These are phyloP conservation scores for Hypoxylon lenormandii DNA, from an alignment of 495 filamentous ascomycete genomes.

Conservation along the genomic window DNA sequence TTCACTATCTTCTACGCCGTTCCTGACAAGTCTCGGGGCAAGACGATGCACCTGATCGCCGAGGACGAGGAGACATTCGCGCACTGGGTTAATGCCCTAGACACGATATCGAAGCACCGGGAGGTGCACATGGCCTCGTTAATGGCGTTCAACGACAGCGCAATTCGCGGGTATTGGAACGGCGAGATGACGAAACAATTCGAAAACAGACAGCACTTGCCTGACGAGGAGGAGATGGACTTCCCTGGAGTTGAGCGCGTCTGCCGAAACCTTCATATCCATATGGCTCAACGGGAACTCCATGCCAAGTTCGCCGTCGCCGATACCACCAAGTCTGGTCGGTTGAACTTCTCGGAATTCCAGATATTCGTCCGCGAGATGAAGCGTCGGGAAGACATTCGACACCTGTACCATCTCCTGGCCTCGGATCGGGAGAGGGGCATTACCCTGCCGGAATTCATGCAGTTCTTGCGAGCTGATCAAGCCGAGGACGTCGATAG, in stretches of 20 bases:
- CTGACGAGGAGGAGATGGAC: conserved; percentile 77
- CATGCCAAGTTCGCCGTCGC: conserved; percentile 79
- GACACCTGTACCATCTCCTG: conserved; percentile 71
- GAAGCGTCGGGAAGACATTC: conserved; percentile 85
- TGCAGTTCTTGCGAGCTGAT: conserved; percentile 75
- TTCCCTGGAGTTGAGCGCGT: conserved; percentile 80
- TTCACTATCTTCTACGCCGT: conserved; percentile 88
- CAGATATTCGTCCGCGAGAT: conserved; percentile 81
- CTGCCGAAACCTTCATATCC: conserved; percentile 88
- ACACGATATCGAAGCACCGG: conserved; percentile 81
- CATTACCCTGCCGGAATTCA: conserved; percentile 77
- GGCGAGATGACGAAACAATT: conserved; percentile 82
- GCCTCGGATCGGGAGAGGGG: conserved; percentile 67
- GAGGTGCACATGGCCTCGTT: conserved; percentile 89
- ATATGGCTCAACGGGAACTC: conserved; percentile 79
- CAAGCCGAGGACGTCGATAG: conserved; percentile 81
- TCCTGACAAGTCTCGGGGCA: conserved; percentile 76
- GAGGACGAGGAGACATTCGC: conserved; percentile 74
- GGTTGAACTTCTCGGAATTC: conserved; percentile 81
- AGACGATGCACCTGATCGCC: conserved; percentile 82
- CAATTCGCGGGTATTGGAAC: conserved; percentile 83
- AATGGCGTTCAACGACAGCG: conserved; percentile 81
- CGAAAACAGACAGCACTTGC: conserved; percentile 63
- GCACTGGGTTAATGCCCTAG: conserved; percentile 83
- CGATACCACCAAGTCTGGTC: conserved; percentile 70